Evolutionary conservation across 1,284 basidiomycete species (phyloP), one percentile per base, ranked within the genome.

Genomic region (Bondarzewia mesenterica): DNA sequence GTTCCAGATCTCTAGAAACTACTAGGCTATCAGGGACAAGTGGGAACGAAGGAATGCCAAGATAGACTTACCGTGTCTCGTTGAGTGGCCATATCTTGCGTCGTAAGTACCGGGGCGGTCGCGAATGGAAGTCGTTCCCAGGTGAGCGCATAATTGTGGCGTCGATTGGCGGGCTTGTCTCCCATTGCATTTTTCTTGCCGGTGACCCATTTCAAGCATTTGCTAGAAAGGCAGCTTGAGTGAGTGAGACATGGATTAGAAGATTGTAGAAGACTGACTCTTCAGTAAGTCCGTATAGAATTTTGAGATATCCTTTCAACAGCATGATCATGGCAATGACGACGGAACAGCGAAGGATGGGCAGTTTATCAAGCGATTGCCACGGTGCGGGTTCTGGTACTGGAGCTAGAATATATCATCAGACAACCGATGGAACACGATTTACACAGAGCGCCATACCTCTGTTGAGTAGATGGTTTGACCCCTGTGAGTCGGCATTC

Each of bases 111-210:
- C 1, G 79, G 74, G 21, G 60, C 61, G 15, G 67, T 72, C 1
- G 83, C 85, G 57, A 77, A 89, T 1, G 82, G 77, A 46, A 91
- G 61, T 21, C 84, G 75, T 14, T 81, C 75, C 85, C 89, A 92
- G 15, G 74, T 71, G 41, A 90, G 73, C 1, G 78, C 71, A 29
- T 71, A 68, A 10, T 83, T 79, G 56, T 82, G 72, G 16, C 78
- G 76, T 54, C 77, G 80, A 4, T 71, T 63, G 2, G 82, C 85
- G n/a, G 87, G 75, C 60, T 82, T 86, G 63, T 96, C 93, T 1
- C 91, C 92, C 3, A 85, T 60, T 0, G 85, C 78, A 47, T 81
- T 88, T 66, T 94, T 95, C 74, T 94, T 95, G 20, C 87, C 87
- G 3, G 82, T 64, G 2, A 82, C 74, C 58, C 88, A 93, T 65